Conservation (phyloP, 495 filamentous ascomycete species). For the Xylaria grammica region DNA sequence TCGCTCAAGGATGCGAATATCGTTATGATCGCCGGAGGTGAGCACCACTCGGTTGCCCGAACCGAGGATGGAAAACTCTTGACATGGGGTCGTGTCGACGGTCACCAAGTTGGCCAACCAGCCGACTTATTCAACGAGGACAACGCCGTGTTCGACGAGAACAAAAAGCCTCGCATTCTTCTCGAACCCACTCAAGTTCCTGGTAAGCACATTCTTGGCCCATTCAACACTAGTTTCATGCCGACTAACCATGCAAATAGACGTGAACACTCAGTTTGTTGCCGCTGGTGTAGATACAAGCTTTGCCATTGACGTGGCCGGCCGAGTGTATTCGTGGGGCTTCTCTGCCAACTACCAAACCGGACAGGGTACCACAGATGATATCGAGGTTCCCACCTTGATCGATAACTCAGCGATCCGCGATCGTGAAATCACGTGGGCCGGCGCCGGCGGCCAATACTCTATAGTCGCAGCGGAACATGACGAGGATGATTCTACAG, state of each 20-base stretch:
- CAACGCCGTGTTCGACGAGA: slow-evolving; percentile 63
- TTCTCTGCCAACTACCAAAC: slow-evolving; percentile 69
- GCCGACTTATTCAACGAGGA: slow-evolving; percentile 52
- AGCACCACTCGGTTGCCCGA: slow-evolving; percentile 64
- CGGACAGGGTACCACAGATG: slow-evolving; percentile 61
- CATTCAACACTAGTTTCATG: background rate
- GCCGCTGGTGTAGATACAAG: slow-evolving; percentile 60
- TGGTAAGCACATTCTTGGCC: slow-evolving; percentile 27
- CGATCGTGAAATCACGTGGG: slow-evolving; percentile 57
- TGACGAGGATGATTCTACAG: background rate
- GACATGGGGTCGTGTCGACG: slow-evolving; percentile 68
- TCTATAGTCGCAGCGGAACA: slow-evolving; percentile 53
- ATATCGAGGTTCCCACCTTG: slow-evolving; percentile 58
- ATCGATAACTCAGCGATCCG: slow-evolving; percentile 65
- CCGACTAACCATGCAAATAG: slow-evolving; percentile 26
- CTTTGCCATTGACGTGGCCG: slow-evolving; percentile 59
- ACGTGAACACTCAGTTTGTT: slow-evolving; percentile 38
- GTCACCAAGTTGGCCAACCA: slow-evolving; percentile 60
- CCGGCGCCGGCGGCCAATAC: slow-evolving; percentile 69
- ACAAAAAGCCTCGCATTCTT: slow-evolving; percentile 61
- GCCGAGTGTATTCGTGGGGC: slow-evolving; percentile 70
- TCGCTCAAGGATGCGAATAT: slow-evolving; percentile 61
- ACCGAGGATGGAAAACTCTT: slow-evolving; percentile 63
- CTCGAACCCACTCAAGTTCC: slow-evolving; percentile 54
- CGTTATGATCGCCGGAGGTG: slow-evolving; percentile 64